Evolutionary conservation across 1,284 basidiomycete genomes (phyloP).

Genomic region (Leccinum pallidistipes): DNA sequence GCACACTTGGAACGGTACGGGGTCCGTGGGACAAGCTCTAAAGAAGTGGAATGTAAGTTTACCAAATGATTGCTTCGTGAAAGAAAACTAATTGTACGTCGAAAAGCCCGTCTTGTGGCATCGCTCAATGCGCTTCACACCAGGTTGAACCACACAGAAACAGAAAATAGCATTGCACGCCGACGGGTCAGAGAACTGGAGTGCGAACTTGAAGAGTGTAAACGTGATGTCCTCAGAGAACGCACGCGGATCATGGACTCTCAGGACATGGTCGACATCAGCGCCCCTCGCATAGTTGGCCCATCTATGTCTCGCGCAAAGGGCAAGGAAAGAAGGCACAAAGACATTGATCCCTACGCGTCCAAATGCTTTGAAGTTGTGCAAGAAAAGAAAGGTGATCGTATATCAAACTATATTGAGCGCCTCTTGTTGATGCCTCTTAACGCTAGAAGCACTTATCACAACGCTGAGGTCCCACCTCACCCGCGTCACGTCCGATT

Average conservation of each 20-base stretch:
- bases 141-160: slow-evolving; percentile 69
- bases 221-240: slow-evolving; percentile 67
- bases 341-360: slow-evolving; percentile 39
- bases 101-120: slow-evolving; percentile 52
- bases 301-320: slow-evolving; percentile 30
- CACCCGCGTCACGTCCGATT: slow-evolving; percentile 71
- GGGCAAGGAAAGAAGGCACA: slow-evolving; percentile 38
- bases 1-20: slow-evolving; percentile 48
- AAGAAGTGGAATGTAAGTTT: slow-evolving; percentile 59
- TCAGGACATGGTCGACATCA: slow-evolving; percentile 43
- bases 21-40: slow-evolving; percentile 47
- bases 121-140: slow-evolving; percentile 64
- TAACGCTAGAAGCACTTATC: slow-evolving; percentile 79
- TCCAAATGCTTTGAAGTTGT: slow-evolving; percentile 70
- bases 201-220: slow-evolving; percentile 75
- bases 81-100: slow-evolving; percentile 1
- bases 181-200: slow-evolving; percentile 81
- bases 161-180: slow-evolving; percentile 77
- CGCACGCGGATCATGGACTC: slow-evolving; percentile 59
- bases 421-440: slow-evolving; percentile 8
- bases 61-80: slow-evolving; percentile 7
- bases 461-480: slow-evolving; percentile 70
- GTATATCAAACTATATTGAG: background rate
- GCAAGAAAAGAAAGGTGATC: slow-evolving; percentile 79
- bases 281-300: slow-evolving; percentile 11